Conservation (phyloP, 1,284 basidiomycete species). For the Heterobasidion parviporum region DNA sequence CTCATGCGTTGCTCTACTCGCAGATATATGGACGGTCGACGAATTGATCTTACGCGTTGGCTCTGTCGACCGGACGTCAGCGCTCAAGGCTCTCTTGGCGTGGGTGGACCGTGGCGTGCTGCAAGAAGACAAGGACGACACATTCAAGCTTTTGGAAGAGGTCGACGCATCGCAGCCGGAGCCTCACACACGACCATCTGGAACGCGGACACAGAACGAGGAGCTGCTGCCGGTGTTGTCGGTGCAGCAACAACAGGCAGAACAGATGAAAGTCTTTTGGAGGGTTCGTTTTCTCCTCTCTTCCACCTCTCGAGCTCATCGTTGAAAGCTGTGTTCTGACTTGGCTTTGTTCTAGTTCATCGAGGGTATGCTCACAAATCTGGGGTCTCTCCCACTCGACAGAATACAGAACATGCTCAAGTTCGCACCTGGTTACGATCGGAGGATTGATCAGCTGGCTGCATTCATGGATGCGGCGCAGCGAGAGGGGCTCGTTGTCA, state of each 20-base stretch:
- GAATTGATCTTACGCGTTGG: constrained; percentile 60
- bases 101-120: constrained; percentile 83
- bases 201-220: constrained; percentile 25
- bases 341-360: constrained; percentile 44
- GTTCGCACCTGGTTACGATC: constrained; percentile 73
- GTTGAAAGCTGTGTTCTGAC: background rate
- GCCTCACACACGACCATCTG: constrained; percentile 9
- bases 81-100: constrained; percentile 68
- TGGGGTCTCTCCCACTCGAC: constrained; percentile 64
- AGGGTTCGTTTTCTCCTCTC: constrained; percentile 41
- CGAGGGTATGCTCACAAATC: constrained; percentile 79
- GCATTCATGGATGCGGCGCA: constrained; percentile 73
- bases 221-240: constrained; percentile 45
- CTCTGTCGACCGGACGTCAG: constrained; percentile 49
- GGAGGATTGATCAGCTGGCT: constrained; percentile 66
- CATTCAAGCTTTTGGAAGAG: constrained; percentile 57
- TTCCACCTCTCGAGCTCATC: constrained; percentile 8
- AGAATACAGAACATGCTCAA: constrained; percentile 80
- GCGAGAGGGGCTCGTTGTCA: constrained; percentile 62
- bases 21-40: constrained; percentile 64
- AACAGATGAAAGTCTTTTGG: constrained; percentile 82
- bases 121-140: constrained; percentile 50
- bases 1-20: background rate
- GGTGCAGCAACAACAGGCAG: constrained; percentile 70
- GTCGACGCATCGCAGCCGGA: constrained; percentile 32